Conservation (phyloP, 257 asterid genomes). For the Jasminum sambac region DNA sequence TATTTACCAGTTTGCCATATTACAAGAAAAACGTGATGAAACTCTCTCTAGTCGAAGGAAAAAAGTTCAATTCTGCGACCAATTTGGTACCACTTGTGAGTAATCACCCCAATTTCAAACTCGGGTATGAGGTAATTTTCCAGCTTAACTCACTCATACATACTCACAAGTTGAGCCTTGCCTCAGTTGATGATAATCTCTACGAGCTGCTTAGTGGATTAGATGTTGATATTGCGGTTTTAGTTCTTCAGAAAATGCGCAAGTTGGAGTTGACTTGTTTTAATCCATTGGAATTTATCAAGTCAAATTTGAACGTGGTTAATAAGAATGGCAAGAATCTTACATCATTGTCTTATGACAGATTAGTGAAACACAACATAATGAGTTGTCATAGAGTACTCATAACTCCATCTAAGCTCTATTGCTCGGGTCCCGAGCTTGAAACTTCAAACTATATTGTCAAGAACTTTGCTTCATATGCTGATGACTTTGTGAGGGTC, state of each 20-base stretch:
- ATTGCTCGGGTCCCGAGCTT: slow-evolving; percentile 91
- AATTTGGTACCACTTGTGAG: slow-evolving; percentile 67
- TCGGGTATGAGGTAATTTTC: slow-evolving; percentile 77
- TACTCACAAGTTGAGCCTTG: slow-evolving; percentile 72
- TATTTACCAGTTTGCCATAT: slow-evolving; percentile 51
- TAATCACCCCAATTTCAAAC: slow-evolving; percentile 32
- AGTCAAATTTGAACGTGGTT: slow-evolving; percentile 31
- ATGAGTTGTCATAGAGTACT: slow-evolving; percentile 85
- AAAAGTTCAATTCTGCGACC: slow-evolving; percentile 36
- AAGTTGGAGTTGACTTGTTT: slow-evolving; percentile 65
- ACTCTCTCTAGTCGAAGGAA: slow-evolving; percentile 45
- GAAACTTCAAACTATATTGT: slow-evolving; percentile 85
- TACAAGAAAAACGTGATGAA: slow-evolving; percentile 39
- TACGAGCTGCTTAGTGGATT: slow-evolving; percentile 49
- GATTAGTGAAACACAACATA: slow-evolving; percentile 46
- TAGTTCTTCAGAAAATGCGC: slow-evolving; percentile 67
- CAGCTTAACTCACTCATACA: slow-evolving; percentile 88
- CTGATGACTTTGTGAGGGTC: slow-evolving; percentile 78
- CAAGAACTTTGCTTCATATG: slow-evolving; percentile 67
- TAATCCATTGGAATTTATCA: slow-evolving; percentile 57
- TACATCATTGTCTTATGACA: slow-evolving; percentile 34
- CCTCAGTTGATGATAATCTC: slow-evolving; percentile 52
- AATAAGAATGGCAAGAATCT: slow-evolving; percentile 29
- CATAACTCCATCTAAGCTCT: slow-evolving; percentile 76
- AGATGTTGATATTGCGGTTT: slow-evolving; percentile 48